Evolutionary conservation across 345 rosid genomes (phyloP).

Genomic region (Populus tremula): DNA sequence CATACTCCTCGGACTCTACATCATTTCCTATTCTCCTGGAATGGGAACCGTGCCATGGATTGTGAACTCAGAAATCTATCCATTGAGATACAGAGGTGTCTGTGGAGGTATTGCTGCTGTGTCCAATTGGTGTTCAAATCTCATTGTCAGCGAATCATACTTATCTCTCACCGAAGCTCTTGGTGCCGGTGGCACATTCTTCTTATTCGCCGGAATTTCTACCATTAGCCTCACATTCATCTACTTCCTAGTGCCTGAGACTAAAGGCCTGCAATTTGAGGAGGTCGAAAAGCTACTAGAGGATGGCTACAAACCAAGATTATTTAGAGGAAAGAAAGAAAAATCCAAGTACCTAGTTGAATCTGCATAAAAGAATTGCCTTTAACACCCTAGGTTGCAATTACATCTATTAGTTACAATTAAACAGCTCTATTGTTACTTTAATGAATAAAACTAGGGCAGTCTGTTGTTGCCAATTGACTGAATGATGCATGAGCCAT

Average conservation of each 20-base stretch:
- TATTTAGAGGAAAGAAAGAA: slow-evolving; percentile 23
- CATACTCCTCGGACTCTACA: slow-evolving; percentile 59
- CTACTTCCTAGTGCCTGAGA: slow-evolving; percentile 73
- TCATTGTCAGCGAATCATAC: slow-evolving; percentile 66
- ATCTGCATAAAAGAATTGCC: neutral
- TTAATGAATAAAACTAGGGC: too few relatives aligned
- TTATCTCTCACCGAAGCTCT: slow-evolving; percentile 63
- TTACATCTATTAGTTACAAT: too few relatives aligned
- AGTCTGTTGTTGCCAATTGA: too few relatives aligned
- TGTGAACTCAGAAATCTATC: slow-evolving; percentile 92
- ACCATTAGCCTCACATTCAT: slow-evolving; percentile 46
- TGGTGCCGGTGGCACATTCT: slow-evolving; percentile 67
- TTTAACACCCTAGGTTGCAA: neutral
- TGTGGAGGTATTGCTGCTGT: slow-evolving; percentile 93
- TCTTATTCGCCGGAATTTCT: slow-evolving; percentile 61
- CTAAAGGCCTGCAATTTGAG: slow-evolving; percentile 79
- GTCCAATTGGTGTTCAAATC: slow-evolving; percentile 69
- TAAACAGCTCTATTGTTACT: too few relatives aligned
- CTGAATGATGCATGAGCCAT: too few relatives aligned
- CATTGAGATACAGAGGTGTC: slow-evolving; percentile 71
- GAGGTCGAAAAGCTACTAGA: slow-evolving; percentile 75
- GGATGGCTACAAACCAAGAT: slow-evolving; percentile 52
- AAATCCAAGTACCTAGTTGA: neutral
- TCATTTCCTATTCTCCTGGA: slow-evolving; percentile 69
- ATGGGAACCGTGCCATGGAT: slow-evolving; percentile 94